Evolutionary conservation across 306 rosid species (phyloP).

Genomic region (Arachis stenosperma): DNA sequence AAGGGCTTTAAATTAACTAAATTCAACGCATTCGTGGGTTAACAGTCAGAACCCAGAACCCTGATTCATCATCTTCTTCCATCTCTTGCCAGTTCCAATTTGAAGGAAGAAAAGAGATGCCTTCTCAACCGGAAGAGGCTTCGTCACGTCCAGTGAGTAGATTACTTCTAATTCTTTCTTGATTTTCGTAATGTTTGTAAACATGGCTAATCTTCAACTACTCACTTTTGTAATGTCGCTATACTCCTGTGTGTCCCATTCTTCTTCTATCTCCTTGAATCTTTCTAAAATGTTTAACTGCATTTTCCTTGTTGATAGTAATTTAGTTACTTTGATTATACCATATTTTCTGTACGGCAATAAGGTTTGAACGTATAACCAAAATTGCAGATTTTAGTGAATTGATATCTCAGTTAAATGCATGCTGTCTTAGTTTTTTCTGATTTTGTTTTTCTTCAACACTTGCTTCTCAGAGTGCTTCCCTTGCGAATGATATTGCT

Average conservation of each 20-base stretch:
- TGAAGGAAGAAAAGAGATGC: no score
- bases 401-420: not conserved
- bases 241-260: not conserved
- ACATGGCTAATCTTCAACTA: no score
- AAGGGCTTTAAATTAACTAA: no score
- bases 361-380: no score
- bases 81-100: no score
- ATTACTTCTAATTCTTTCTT: no score
- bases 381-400: not conserved
- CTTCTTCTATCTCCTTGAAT: not conserved
- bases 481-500: constrained; percentile 34
- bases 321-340: not conserved
- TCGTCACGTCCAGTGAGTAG: no score
- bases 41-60: no score
- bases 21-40: no score
- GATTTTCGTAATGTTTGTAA: not conserved
- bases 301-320: not conserved
- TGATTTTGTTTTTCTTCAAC: constrained; percentile 14
- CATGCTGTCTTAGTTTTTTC: not conserved
- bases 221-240: not conserved
- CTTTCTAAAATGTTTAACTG: not conserved
- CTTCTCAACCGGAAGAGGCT: no score
- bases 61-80: no score
- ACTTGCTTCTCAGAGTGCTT: constrained; percentile 52
- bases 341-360: not conserved